phyloP scores from a whole-genome alignment of 129 eudicot genomes.

The Scalesia atractyloides region DNA sequence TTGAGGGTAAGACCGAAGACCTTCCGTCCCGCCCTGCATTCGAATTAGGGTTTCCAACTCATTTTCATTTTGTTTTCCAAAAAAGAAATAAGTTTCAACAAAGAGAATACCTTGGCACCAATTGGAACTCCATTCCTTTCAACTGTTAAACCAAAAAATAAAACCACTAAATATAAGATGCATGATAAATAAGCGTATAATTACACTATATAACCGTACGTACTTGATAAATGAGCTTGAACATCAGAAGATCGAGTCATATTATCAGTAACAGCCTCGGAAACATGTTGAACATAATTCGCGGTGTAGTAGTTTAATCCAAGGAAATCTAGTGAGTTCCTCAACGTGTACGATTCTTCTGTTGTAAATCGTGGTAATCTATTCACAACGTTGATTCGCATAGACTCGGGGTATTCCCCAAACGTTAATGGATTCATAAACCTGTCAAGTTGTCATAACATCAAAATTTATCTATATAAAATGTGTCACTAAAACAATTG shows the following conservation, averaged over 20 bases:
- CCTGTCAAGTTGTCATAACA: slow-evolving; percentile 34
- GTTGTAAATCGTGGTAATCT: slow-evolving; percentile 57
- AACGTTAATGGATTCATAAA: slow-evolving; percentile 54
- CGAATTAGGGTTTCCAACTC: neutral
- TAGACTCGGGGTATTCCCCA: slow-evolving; percentile 59
- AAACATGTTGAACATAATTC: slow-evolving; percentile 46
- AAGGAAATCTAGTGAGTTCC: slow-evolving; percentile 59
- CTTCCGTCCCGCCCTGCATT: slow-evolving; percentile 51
- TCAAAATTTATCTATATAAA: neutral
- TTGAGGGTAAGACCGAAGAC: slow-evolving; percentile 57
- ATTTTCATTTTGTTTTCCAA: slow-evolving; percentile 4
- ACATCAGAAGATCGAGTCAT: slow-evolving; percentile 43
- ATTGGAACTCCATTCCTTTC: slow-evolving; percentile 52
- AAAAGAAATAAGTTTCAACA: neutral
- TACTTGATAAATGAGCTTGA: slow-evolving; percentile 43
- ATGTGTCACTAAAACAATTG: no score
- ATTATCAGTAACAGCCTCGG: slow-evolving; percentile 31
- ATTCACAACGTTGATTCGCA: slow-evolving; percentile 40
- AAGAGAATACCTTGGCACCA: slow-evolving; percentile 43
- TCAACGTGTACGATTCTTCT: slow-evolving; percentile 50
- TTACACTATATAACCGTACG: neutral
- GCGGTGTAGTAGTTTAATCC: slow-evolving; percentile 71
- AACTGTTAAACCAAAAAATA: slow-evolving; percentile 26
- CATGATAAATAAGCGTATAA: neutral
- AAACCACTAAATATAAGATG: neutral